A percentile compares a stretch with the other conserved stretches of the same genome.
Conservation (phyloP, 2,329 filamentous ascomycete species). For the Colletotrichum sp. region DNA sequence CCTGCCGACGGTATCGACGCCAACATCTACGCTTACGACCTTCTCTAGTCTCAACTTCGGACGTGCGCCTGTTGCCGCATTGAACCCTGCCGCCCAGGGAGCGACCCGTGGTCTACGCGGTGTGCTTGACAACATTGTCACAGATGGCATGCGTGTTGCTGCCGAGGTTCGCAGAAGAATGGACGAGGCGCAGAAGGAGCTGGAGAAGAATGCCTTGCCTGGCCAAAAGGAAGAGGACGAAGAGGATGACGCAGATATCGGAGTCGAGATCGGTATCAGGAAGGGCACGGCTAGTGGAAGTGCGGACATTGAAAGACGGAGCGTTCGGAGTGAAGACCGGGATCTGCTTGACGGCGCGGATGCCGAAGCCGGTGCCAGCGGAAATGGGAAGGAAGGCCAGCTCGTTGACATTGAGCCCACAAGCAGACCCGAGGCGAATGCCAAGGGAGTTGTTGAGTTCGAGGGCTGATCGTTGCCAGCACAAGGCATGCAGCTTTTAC, state of each 20-base stretch:
- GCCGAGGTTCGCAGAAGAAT: constrained; percentile 90
- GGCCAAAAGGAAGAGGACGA: constrained; percentile 71
- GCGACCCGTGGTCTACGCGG: constrained; percentile 80
- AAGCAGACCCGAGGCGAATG: constrained; percentile 31
- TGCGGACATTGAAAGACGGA: constrained; percentile 65
- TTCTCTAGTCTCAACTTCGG: constrained; percentile 76
- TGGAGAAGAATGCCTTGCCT: constrained; percentile 81
- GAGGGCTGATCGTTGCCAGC: constrained; percentile 34
- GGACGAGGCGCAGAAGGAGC: constrained; percentile 92
- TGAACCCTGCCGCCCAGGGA: constrained; percentile 55
- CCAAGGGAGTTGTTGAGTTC: constrained; percentile 46
- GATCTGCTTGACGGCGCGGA: constrained; percentile 79
- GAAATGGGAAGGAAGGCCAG: constrained; percentile 35
- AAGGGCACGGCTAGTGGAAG: constrained; percentile 41
- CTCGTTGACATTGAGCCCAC: constrained; percentile 37
- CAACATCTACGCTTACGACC: constrained; percentile 76
- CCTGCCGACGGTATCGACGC: constrained; percentile 36
- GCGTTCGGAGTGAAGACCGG: constrained; percentile 70
- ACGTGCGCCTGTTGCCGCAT: constrained; percentile 43
- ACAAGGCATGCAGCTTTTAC: neutral
- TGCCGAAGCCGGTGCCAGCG: constrained; percentile 63
- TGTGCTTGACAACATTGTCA: constrained; percentile 96
- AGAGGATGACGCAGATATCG: constrained; percentile 66
- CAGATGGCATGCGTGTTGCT: constrained; percentile 94
- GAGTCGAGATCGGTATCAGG: constrained; percentile 47